Conservation (phyloP, 345 rosid genomes). For the Syzygium jambos region DNA sequence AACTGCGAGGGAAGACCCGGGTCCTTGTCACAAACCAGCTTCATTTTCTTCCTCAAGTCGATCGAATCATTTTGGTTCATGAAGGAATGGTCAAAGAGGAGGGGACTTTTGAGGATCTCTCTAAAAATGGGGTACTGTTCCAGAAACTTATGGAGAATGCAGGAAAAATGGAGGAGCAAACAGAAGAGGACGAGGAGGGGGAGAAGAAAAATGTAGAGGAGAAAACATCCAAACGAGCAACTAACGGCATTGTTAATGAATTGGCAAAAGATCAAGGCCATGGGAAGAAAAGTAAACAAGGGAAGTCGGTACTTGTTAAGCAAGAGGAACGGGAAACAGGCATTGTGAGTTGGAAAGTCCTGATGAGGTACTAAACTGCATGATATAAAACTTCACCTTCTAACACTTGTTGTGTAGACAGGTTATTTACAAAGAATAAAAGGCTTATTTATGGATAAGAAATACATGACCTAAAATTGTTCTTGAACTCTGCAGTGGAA, state of each 20-base stretch:
- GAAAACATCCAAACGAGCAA: slow-evolving; percentile 25
- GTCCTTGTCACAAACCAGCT: slow-evolving; percentile 94
- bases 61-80: slow-evolving; percentile 57
- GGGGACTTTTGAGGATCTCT: slow-evolving; percentile 85
- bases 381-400: not conserved
- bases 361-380: slow-evolving; percentile 50
- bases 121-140: slow-evolving; percentile 57
- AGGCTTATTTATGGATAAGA: not conserved
- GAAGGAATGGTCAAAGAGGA: slow-evolving; percentile 81
- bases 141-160: slow-evolving; percentile 93
- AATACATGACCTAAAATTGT: not conserved
- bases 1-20: slow-evolving; percentile 69
- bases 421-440: not conserved
- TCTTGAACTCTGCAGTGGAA: not conserved
- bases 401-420: not conserved
- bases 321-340: slow-evolving; percentile 98
- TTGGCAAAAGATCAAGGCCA: slow-evolving; percentile 9
- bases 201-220: slow-evolving; percentile 15
- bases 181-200: slow-evolving; percentile 21
- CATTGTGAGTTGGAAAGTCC: slow-evolving; percentile 73
- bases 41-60: slow-evolving; percentile 93
- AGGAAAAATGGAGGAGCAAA: slow-evolving; percentile 79
- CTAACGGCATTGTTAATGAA: slow-evolving; percentile 18
- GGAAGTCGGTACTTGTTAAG: slow-evolving; percentile 75
- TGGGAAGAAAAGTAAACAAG: slow-evolving; percentile 36